Conservation (phyloP, 2,329 filamentous ascomycete species). For the Xylariaceae sp. region DNA sequence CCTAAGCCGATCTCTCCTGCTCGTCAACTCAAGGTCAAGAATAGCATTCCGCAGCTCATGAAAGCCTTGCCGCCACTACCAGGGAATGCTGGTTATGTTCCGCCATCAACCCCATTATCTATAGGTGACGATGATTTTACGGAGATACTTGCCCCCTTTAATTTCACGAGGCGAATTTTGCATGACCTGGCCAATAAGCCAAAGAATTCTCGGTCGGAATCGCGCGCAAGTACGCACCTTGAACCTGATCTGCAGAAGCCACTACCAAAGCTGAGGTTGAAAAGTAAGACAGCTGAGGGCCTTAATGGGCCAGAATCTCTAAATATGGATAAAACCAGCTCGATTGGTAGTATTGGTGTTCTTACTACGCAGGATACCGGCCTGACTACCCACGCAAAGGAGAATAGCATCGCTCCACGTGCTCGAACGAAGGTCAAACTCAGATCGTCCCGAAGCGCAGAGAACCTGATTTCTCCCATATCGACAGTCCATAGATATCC, state of each 20-base stretch:
- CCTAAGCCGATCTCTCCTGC: slow-evolving; percentile 46
- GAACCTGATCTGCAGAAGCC: slow-evolving; percentile 11
- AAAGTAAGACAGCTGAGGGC: slow-evolving; percentile 16
- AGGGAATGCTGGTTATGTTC: slow-evolving; percentile 19
- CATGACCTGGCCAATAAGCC: background rate
- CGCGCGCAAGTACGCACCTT: too few species aligned
- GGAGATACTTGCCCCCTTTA: slow-evolving; percentile 25
- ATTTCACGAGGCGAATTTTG: slow-evolving; percentile 7
- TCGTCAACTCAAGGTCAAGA: slow-evolving; percentile 40
- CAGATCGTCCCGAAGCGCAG: slow-evolving; percentile 17
- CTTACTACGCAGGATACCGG: too few species aligned
- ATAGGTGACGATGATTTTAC: slow-evolving; percentile 20
- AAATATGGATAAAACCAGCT: slow-evolving; percentile 5
- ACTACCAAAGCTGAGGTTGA: slow-evolving; percentile 23
- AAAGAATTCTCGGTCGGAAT: too few species aligned
- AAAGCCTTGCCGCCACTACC: slow-evolving; percentile 47
- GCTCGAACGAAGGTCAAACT: slow-evolving; percentile 20
- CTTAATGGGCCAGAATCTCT: slow-evolving; percentile 10
- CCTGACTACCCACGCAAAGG: too few species aligned
- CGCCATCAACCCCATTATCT: slow-evolving; percentile 15
- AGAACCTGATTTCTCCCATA: slow-evolving; percentile 10
- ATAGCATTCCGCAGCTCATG: slow-evolving; percentile 48
- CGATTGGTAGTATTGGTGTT: background rate
- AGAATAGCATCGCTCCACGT: background rate
- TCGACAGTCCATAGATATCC: slow-evolving; percentile 20